Conservation (phyloP, 208 protist genomes). For the Herpetomonas samuelpessoai region DNA sequence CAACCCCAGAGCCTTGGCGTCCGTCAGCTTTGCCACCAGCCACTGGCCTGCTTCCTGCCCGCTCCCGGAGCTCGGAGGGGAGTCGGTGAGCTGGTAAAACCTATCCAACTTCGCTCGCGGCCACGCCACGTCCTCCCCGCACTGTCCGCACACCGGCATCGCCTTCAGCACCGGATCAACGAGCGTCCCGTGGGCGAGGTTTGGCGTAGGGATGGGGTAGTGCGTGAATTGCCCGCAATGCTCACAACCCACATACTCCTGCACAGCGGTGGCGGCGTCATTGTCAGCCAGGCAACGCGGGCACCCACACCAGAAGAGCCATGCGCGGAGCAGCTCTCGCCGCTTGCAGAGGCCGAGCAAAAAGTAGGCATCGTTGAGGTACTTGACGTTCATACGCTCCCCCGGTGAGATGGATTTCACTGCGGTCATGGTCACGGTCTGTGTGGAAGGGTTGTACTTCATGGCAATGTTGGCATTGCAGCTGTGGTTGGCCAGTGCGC, state of each 20-base stretch:
- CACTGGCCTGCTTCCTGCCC: slow-evolving; percentile 26
- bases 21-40: slow-evolving; percentile 28
- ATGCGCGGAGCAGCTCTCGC: slow-evolving; percentile 72
- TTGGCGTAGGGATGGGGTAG: slow-evolving; percentile 24
- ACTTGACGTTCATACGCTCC: slow-evolving; percentile 86
- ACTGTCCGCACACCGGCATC: slow-evolving; percentile 25
- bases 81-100: slow-evolving; percentile 7
- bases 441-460: slow-evolving; percentile 60
- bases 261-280: slow-evolving; percentile 19
- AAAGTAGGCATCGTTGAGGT: slow-evolving; percentile 80
- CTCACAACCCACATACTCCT: slow-evolving; percentile 62
- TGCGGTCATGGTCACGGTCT: slow-evolving; percentile 75
- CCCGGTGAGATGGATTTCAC: slow-evolving; percentile 63
- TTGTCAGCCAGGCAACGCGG: slow-evolving; percentile 56
- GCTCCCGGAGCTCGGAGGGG: slow-evolving; percentile 12
- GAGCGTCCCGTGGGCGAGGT: slow-evolving; percentile 12
- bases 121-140: slow-evolving; percentile 23
- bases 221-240: slow-evolving; percentile 49
- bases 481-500: slow-evolving; percentile 86
- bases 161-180: slow-evolving; percentile 24
- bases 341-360: slow-evolving; percentile 75
- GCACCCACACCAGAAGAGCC: slow-evolving; percentile 86
- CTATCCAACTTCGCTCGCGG: slow-evolving; percentile 15
- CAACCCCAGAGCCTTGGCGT: slow-evolving; percentile 25
- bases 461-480: slow-evolving; percentile 87